Evolutionary conservation across 2,329 filamentous ascomycete genomes (phyloP).

Genomic region (Fusarium sp.): DNA sequence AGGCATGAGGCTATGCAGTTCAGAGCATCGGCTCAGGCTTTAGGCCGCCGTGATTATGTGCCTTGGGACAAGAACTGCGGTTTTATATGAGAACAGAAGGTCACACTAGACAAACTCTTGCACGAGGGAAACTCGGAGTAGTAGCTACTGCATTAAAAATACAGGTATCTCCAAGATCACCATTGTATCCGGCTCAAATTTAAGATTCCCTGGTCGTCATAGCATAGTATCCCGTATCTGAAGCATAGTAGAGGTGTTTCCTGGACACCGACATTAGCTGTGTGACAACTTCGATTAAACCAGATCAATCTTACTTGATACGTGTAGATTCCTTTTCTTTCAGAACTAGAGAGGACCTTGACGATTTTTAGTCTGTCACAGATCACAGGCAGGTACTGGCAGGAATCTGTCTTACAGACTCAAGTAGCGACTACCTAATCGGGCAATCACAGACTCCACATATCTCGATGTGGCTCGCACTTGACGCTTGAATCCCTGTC

Average conservation of each 20-base stretch:
- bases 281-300: background rate
- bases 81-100: background rate
- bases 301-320: background rate
- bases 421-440: slow-evolving; percentile 36
- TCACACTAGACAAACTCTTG: too few relatives aligned
- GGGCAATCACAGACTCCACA: slow-evolving; percentile 33
- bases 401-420: background rate
- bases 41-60: background rate
- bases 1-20: background rate
- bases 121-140: too few relatives aligned
- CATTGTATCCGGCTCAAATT: too few relatives aligned
- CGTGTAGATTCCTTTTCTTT: background rate
- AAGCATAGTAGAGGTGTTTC: background rate
- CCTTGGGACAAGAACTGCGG: too few relatives aligned
- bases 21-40: background rate
- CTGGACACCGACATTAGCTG: background rate
- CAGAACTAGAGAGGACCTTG: background rate
- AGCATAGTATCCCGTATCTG: background rate
- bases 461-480: background rate
- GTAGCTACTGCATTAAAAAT: too few relatives aligned
- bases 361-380: background rate
- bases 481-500: slow-evolving; percentile 2
- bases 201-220: background rate
- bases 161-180: rapidly evolving
- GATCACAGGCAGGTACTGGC: background rate